Evolutionary conservation across 495 filamentous ascomycete genomes (phyloP).

Genomic region (Staphylotrichum longicolle): DNA sequence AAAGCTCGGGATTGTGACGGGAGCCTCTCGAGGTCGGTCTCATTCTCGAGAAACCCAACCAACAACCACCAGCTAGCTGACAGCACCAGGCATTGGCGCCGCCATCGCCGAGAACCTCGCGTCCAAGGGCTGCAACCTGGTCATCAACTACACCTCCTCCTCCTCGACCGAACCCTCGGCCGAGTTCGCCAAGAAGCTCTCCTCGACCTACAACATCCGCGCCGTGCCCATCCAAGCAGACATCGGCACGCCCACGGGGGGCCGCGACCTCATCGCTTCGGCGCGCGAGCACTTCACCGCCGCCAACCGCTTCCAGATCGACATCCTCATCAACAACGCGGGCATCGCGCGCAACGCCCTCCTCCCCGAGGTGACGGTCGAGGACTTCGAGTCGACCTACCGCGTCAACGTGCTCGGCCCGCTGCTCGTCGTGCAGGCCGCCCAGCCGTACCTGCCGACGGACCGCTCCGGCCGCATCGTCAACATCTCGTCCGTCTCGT

Average conservation of each 20-base stretch:
- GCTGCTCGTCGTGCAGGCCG: slow-evolving; percentile 73
- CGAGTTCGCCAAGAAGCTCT: slow-evolving; percentile 42
- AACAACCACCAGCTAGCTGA: background rate
- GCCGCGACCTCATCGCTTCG: slow-evolving; percentile 35
- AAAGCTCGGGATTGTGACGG: slow-evolving; percentile 76
- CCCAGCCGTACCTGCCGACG: slow-evolving; percentile 64
- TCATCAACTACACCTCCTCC: slow-evolving; percentile 68
- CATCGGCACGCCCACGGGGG: slow-evolving; percentile 40
- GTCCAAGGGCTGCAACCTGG: slow-evolving; percentile 64
- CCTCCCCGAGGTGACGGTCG: slow-evolving; percentile 55
- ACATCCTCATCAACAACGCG: slow-evolving; percentile 90
- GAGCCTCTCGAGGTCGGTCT: slow-evolving; percentile 64
- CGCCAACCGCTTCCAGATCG: slow-evolving; percentile 59
- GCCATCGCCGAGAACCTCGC: slow-evolving; percentile 80
- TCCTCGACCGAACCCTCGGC: slow-evolving; percentile 32
- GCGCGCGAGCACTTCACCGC: slow-evolving; percentile 32
- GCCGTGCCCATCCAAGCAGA: slow-evolving; percentile 45
- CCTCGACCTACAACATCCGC: slow-evolving; percentile 39
- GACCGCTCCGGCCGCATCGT: slow-evolving; percentile 77
- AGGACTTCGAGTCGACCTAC: slow-evolving; percentile 70
- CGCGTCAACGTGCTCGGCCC: slow-evolving; percentile 83
- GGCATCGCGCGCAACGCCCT: slow-evolving; percentile 61
- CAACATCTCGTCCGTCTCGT: slow-evolving; percentile 70
- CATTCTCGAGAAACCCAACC: background rate
- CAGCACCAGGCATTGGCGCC: slow-evolving; percentile 70